Evolutionary conservation across 2,329 filamentous ascomycete species (phyloP).

Genomic region (Calycina marina): DNA sequence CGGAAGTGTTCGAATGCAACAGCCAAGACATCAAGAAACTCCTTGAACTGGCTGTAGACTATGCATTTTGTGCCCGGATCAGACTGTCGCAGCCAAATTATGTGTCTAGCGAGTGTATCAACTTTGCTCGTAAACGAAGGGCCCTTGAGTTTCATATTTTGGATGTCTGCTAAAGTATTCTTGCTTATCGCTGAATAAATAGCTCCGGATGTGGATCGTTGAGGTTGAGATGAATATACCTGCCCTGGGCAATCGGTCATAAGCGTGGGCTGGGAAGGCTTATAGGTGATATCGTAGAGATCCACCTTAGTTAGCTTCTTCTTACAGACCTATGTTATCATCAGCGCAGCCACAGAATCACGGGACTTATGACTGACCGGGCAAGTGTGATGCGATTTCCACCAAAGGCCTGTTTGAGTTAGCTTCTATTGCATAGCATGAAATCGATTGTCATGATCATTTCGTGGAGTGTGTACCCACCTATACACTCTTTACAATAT

Average conservation of each 20-base stretch:
- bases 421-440: no score
- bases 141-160: constrained; percentile 58
- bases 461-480: no score
- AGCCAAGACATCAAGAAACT: constrained; percentile 62
- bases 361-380: no score
- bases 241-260: no score
- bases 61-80: constrained; percentile 84
- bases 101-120: constrained; percentile 65
- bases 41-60: constrained; percentile 82
- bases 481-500: constrained; percentile 81
- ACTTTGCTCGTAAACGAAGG: constrained; percentile 81
- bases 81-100: constrained; percentile 71
- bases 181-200: constrained; percentile 72
- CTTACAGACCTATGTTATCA: no score
- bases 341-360: no score
- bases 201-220: no score
- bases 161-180: constrained; percentile 62
- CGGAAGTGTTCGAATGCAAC: constrained; percentile 55
- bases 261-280: no score
- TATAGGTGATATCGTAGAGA: constrained; percentile 75
- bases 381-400: constrained; percentile 5
- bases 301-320: constrained; percentile 46
- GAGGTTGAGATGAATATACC: no score
- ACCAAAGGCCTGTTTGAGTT: no score
- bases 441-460: constrained; percentile 1